Evolutionary conservation across 371 early-diverging fungal species (phyloP), one percentile per base, ranked within the genome.

Genomic region (Mortierella polycephala): DNA sequence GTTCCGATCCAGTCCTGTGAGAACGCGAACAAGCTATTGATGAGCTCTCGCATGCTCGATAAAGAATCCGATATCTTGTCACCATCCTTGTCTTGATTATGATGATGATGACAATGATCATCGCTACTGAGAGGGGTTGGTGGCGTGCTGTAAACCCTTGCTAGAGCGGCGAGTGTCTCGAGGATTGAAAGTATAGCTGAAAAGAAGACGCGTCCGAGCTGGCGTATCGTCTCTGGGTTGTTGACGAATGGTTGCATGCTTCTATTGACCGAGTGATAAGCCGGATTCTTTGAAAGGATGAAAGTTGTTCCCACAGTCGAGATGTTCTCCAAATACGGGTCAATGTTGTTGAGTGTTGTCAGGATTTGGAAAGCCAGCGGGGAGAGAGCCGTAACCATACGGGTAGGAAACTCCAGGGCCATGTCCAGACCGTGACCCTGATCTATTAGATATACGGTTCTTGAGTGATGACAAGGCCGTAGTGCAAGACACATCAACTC

Each of bases 171-270:
- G 13, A 65, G 18, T 20, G 23, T 57, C 5, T 65, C 64, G 21
- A 75, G 70, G 21, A 58, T 62, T 1, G 55, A 47, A 13, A 63
- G 30, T 0, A 21, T 41, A 8, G 64, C 67, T 2, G 67, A 44
- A 23, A 67, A 56, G n/a, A 60, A 52, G 16, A 71, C 62, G 6
- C 68, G 67, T 0, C 71, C 71, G 7, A 76, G 71, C 45, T 71
- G 71, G 23, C 75, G 70, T 13, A 70, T 42, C 1, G 62, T 67
- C 41, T 75, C 75, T 30, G 75, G 70, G 12, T 67, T 58, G 5
- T 50, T 58, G 1, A 60, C 47, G 5, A 63, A 7, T 9, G 55
- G 30, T 30, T 52, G 61, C 8, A 65, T 44, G 5, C 21, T 40
- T 16, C 30, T n/a, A 59, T 45, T 18, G 39, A 21, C 56, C 14